Evolutionary conservation across 2,329 filamentous ascomycete genomes (phyloP), one percentile per base, ranked within the genome.

Genomic region (Tolypocladium inflatum): DNA sequence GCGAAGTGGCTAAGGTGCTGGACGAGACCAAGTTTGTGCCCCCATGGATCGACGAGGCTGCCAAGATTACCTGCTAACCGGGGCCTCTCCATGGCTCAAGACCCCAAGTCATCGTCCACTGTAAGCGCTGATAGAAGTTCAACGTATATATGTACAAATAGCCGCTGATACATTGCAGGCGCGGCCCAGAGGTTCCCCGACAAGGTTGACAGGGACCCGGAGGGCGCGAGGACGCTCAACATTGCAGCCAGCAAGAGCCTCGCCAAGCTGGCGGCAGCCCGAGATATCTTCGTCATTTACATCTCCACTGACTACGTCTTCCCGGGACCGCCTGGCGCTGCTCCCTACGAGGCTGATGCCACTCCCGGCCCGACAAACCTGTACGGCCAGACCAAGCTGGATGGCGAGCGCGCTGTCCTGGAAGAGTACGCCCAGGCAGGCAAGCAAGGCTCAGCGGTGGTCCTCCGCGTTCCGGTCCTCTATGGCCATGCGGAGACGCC

Each of bases 131-230:
- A 35, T 7, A 51, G 4, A 3, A 3, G 4, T 19, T n/a, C 26
- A 35, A 13, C 4, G 5, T 6, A 6, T 13, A 21, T 21, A 4
- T 13, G 30, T 7, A 26, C 17, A n/a, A 17, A 11, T 4, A 53
- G 55, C 55, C 33, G 38, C 38, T 59, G 51, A 58, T 51, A 4
- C 26, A 35, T 42, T 19, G 42, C 62, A 92, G 89, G 89, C 69
- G 92, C 91, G 45, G 91, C 91, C 52, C 92, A 96, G 72, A 85
- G 90, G 61, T 95, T 88, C 67, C 91, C 92, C 2, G 91, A 96
- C 73, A 88, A 88, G 69, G 93, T 91, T 67, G 88, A 91, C 65
- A 81, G 83, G 63, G 84, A 96, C 70, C 91, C 91, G 3, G 82
- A 86, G 59, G 88, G 84, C 57, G 90, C 91, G 3, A 82, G 81